Evolutionary conservation across 495 filamentous ascomycete species (phyloP).

Genomic region (Lasiosphaeria hispida): DNA sequence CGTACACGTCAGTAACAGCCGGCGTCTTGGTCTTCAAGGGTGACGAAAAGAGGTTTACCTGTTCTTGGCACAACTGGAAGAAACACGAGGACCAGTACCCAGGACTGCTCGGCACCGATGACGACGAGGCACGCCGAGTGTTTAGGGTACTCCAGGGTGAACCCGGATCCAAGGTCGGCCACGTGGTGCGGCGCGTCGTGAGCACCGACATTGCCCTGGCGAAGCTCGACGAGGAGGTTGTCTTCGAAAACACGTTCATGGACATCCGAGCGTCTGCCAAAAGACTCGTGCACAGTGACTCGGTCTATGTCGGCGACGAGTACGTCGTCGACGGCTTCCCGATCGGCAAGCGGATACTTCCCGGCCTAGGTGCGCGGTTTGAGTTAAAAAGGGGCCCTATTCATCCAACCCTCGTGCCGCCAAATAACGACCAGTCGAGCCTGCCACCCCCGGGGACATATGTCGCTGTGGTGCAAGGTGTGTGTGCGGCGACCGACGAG

Average conservation of each 20-base stretch:
- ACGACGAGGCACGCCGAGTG: background rate
- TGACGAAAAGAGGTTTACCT: background rate
- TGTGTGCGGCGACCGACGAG: background rate
- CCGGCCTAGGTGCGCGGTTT: background rate
- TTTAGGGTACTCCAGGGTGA: background rate
- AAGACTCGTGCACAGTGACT: background rate
- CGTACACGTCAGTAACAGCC: background rate
- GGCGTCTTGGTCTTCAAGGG: background rate
- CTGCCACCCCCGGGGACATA: background rate
- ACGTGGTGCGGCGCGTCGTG: background rate
- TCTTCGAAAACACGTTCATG: conserved; percentile 7
- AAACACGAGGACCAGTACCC: background rate
- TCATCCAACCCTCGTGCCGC: background rate
- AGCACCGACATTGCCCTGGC: conserved; percentile 3
- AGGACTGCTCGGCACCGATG: background rate
- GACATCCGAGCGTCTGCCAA: background rate
- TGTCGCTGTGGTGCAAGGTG: background rate
- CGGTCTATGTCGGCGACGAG: background rate
- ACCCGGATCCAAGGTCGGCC: background rate
- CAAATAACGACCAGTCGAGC: background rate
- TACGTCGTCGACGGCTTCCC: background rate
- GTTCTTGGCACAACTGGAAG: conserved; percentile 5
- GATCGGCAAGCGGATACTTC: background rate
- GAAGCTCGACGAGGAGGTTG: background rate
- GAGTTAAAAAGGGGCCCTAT: background rate